Percentiles rank a stretch among this genome's conserved stretches.
These are phyloP conservation scores for Calonectria fujianensis DNA, from an alignment of 2,329 filamentous ascomycete genomes.

Conservation along the genomic window DNA sequence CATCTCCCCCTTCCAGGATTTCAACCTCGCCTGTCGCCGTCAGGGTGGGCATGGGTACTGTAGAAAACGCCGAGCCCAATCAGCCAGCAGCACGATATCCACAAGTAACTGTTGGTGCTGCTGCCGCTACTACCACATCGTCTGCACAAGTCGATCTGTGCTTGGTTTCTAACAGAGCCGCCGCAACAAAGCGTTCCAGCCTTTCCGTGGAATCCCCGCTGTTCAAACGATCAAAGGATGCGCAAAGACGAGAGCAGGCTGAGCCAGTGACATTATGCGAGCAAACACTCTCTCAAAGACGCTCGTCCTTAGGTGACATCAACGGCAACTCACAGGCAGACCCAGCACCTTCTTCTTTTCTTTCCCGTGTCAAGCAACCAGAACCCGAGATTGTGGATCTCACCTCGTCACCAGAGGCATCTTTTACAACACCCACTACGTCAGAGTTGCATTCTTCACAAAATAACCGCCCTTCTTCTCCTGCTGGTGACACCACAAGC, in stretches of 20 bases:
- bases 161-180: background rate
- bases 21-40: conserved; percentile 40
- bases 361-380: background rate
- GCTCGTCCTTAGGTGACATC: conserved; percentile 50
- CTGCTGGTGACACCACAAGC: background rate
- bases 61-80: conserved; percentile 3
- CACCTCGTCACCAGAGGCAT: conserved; percentile 41
- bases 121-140: conserved; percentile 41
- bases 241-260: background rate
- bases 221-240: conserved; percentile 48
- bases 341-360: conserved; percentile 10
- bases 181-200: conserved; percentile 31
- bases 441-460: conserved; percentile 27
- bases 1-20: conserved; percentile 45
- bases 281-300: conserved; percentile 38
- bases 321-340: conserved; percentile 51
- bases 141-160: conserved; percentile 26
- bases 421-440: conserved; percentile 33
- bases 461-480: conserved; percentile 13
- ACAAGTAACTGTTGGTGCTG: conserved; percentile 13
- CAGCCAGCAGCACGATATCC: background rate
- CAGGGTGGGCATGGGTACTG: conserved; percentile 13
- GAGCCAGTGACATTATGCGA: background rate
- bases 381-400: conserved; percentile 40
- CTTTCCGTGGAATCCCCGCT: conserved; percentile 23